Base-by-base conservation (phyloP, 805 yeast genomes). In the Starmerella geochares region DNA sequence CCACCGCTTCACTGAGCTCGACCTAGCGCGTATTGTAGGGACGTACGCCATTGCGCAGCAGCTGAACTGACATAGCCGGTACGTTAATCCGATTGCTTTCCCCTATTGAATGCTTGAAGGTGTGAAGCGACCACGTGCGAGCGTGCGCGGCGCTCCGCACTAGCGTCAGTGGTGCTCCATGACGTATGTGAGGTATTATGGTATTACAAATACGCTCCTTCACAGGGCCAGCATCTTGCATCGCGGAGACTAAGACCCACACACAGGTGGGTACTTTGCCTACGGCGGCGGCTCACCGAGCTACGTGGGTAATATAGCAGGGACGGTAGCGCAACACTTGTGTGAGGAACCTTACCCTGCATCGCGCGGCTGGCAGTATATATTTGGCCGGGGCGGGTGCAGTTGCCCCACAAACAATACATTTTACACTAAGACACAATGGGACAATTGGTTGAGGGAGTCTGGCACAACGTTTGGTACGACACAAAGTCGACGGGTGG, bases 381-480 rank as follows among this genome's bases (percentile, higher is more conserved):
- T 36, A 36, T 36, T 17, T n/a, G n/a, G n/a, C n/a, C n/a, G n/a
- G n/a, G n/a, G n/a, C 39, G 39, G 39, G 39, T 13, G 39, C 25
- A 19, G 39, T 2, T 10, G 37, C 3, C 4, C 21, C 37, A 6
- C 10, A 7, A 31, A 14, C 8, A 8, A 9, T 20, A 11, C 25
- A 16, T 14, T 16, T 8, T 4, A 33, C 11, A 23, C 10, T 25
- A 6, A 38, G 11, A 11, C 32, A 48, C 8, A 24, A 58, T 58
- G 61, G 62, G 62, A 25, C 60, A 56, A 27, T 51, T 59, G 31
- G 61, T 56, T 10, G 57, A 59, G 29, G 62, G 62, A 14, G 54
- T 59, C n/a, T 59, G 62, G 62, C 54, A 56, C 21, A 55, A 54
- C 51, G 57, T 58, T 4, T 59, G 62, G 62, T 59, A 59, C 50